Evolutionary conservation across 1,284 basidiomycete species (phyloP).

Genomic region (Pulveroboletus sp.): DNA sequence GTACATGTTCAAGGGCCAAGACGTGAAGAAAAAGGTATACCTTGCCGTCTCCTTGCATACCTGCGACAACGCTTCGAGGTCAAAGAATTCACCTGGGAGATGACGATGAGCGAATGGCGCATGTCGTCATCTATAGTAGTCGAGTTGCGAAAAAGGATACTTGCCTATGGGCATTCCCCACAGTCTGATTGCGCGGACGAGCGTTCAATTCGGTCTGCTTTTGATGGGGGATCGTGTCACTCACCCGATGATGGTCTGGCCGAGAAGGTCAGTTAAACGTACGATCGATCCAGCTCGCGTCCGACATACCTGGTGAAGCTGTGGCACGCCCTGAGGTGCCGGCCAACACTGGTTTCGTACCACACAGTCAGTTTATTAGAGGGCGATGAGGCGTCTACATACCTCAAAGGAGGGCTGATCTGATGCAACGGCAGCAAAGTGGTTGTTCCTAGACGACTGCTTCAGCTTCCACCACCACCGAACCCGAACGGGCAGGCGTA

Average conservation of each 20-base stretch:
- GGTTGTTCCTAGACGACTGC: constrained; percentile 61
- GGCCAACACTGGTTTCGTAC: constrained; percentile 54
- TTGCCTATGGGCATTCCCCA: constrained; percentile 74
- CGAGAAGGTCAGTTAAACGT: not conserved
- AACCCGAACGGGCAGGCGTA: constrained; percentile 26
- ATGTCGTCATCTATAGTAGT: no score
- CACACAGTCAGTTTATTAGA: no score
- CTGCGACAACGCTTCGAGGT: constrained; percentile 61
- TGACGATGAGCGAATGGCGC: not conserved
- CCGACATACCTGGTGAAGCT: constrained; percentile 57
- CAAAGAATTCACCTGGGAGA: constrained; percentile 64
- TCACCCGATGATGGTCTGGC: constrained; percentile 62
- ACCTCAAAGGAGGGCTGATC: constrained; percentile 77
- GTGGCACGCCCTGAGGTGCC: constrained; percentile 42
- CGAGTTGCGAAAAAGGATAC: constrained; percentile 16
- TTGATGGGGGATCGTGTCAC: constrained; percentile 18
- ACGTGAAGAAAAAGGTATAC: constrained; percentile 73
- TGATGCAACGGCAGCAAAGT: constrained; percentile 73
- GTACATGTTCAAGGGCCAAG: constrained; percentile 72
- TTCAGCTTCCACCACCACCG: not conserved
- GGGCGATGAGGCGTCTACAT: no score
- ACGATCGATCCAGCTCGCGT: not conserved
- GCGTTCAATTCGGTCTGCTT: not conserved
- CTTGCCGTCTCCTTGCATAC: constrained; percentile 56
- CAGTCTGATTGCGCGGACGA: constrained; percentile 41